These are phyloP conservation scores for Paramecium primaurelia DNA, from an alignment of 73 alveolate genomes.

Conservation along the genomic window DNA sequence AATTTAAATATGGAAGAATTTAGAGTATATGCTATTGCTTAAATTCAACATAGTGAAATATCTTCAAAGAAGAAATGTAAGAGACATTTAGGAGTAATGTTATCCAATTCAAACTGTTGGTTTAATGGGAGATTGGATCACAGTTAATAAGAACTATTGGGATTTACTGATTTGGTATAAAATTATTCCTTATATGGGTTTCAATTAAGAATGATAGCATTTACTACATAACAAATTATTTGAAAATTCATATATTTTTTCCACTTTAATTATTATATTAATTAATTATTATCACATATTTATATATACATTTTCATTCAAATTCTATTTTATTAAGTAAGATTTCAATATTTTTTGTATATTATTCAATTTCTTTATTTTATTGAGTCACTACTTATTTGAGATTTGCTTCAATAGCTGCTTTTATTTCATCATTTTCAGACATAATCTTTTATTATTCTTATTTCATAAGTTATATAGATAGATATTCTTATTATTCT, in stretches of 20 bases:
- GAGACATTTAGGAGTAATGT: background rate
- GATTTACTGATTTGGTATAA: background rate
- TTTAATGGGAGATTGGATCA: background rate
- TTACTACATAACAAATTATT: background rate
- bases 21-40: background rate
- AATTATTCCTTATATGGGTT: background rate
- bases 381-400: background rate
- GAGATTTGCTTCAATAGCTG: background rate
- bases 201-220: background rate
- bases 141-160: background rate
- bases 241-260: background rate
- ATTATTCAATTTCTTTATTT: background rate
- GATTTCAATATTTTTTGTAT: background rate
- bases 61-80: background rate
- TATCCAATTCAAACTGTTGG: background rate
- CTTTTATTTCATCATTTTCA: background rate
- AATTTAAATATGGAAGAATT: background rate
- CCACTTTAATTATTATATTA: background rate
- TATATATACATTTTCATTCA: background rate
- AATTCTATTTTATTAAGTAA: background rate
- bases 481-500: background rate
- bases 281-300: background rate
- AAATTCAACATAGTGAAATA: background rate
- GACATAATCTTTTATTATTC: background rate
- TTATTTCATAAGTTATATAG: background rate